Percentiles rank a stretch among this genome's conserved stretches.
Evolutionary conservation across 1,139 yeast genomes (phyloP).

Genomic region (Lodderomyces jiufengensis): DNA sequence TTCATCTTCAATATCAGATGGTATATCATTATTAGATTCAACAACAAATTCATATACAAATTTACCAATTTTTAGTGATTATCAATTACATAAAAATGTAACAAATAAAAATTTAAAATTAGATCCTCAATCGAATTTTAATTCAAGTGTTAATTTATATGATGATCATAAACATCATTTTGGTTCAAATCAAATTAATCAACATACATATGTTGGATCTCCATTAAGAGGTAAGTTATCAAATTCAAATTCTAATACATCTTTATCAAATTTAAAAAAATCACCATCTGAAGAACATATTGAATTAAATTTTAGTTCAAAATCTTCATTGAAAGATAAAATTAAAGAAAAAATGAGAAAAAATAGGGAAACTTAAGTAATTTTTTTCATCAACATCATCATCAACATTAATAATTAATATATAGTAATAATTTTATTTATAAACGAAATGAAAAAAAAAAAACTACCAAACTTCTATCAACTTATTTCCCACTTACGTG

Average conservation of each 20-base stretch:
- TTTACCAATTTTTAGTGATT: constrained; percentile 54
- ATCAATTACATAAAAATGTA: constrained; percentile 36
- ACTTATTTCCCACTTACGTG: constrained; percentile 21
- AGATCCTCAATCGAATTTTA: constrained; percentile 22
- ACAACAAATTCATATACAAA: constrained; percentile 49
- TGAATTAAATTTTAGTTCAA: constrained; percentile 30
- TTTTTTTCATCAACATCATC: neutral
- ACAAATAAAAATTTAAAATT: constrained; percentile 22
- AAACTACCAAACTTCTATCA: no score
- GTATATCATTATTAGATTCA: constrained; percentile 51
- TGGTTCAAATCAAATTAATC: constrained; percentile 4
- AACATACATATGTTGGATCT: constrained; percentile 3
- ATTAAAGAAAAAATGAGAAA: constrained; percentile 37
- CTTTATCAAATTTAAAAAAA: constrained; percentile 16
- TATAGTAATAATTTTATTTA: no score
- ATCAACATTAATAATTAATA: neutral
- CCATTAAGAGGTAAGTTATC: constrained; percentile 9
- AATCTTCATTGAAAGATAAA: constrained; percentile 25
- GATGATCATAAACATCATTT: constrained; percentile 24
- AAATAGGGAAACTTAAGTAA: constrained; percentile 21
- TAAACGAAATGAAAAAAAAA: no score
- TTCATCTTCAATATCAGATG: constrained; percentile 46
- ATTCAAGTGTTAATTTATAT: constrained; percentile 21
- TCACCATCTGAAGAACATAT: constrained; percentile 27
- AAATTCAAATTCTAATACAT: no score